Conservation (phyloP, 352 stramenopile genomes). For the Phytophthora litchii region DNA sequence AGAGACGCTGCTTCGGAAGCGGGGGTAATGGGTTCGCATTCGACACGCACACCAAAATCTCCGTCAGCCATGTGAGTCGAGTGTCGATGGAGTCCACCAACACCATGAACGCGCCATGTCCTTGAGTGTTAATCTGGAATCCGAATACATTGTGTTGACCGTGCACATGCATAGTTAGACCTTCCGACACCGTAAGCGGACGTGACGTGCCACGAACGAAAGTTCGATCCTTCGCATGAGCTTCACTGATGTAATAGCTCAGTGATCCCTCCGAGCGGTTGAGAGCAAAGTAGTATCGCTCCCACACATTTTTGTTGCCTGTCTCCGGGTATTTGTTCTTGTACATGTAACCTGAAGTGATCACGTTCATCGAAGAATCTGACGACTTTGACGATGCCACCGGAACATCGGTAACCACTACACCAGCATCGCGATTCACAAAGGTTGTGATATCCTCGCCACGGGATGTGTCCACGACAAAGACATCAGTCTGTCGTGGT, state of each 20-base stretch:
- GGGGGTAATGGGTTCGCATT: conserved; percentile 45
- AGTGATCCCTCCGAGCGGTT: conserved; percentile 74
- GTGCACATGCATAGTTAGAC: conserved; percentile 69
- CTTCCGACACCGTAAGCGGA: conserved; percentile 81
- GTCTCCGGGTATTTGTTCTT: conserved; percentile 88
- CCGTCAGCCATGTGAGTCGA: conserved; percentile 79
- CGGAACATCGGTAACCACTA: conserved; percentile 66
- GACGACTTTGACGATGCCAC: conserved; percentile 38
- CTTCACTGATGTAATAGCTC: conserved; percentile 88
- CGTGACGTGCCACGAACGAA: conserved; percentile 81
- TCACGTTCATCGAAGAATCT: conserved; percentile 54
- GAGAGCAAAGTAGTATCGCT: conserved; percentile 88
- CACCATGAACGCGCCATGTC: conserved; percentile 85
- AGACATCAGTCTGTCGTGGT: conserved; percentile 64
- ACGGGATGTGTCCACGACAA: conserved; percentile 80
- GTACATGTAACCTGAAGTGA: conserved; percentile 90
- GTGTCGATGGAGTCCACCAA: conserved; percentile 87
- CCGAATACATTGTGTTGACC: conserved; percentile 79
- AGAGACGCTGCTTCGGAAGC: conserved; percentile 55
- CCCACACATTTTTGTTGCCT: conserved; percentile 81
- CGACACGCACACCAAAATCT: conserved; percentile 75
- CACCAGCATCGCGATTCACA: conserved; percentile 76
- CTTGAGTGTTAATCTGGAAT: conserved; percentile 89
- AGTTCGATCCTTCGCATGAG: conserved; percentile 85
- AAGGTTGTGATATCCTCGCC: conserved; percentile 85